Evolutionary conservation across 1,284 basidiomycete genomes (phyloP), one percentile per base, ranked within the genome.

Genomic region (Apiotrichum veenhuisii): DNA sequence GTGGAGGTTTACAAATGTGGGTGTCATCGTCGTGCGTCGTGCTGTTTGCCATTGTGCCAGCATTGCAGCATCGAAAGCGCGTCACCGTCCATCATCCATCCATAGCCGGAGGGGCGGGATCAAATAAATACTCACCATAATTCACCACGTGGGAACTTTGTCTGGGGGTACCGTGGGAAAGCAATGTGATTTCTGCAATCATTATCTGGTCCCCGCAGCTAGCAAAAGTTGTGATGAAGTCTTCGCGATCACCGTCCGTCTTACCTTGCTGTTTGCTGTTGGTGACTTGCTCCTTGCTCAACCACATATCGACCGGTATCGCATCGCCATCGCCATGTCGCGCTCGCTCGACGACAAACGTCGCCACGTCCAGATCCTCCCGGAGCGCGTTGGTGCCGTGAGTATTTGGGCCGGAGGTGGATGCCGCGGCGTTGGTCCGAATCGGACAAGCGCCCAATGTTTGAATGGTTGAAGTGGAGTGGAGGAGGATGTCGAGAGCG

Each of bases 371-470:
- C 80, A 82, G 58, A 75, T 86, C 15, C 78, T 82, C 42, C 82
- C 85, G 37, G 91, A 93, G 70, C 82, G 85, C n/a, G 83, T 90
- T 10, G 84, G 85, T 4, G 79, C 71, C 48, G 78, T 79, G 34
- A 55, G 76, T 48, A 36, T n/a, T 27, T 23, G 30, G 12, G 12
- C 30, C 30, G 30, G 7, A 12, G 30, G 30, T 7, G 30, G 30
- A 12, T 7, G 30, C 7, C n/a, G n/a, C n/a, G n/a, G n/a, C n/a
- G n/a, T n/a, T n/a, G n/a, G n/a, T n/a, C n/a, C n/a, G n/a, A n/a
- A n/a, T n/a, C n/a, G n/a, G n/a, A n/a, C n/a, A n/a, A n/a, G n/a
- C n/a, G n/a, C n/a, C n/a, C n/a, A n/a, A n/a, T n/a, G n/a, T n/a
- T n/a, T n/a, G n/a, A n/a, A n/a, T n/a, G n/a, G n/a, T n/a, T n/a